Evolutionary conservation across 129 eudicot species (phyloP).

Genomic region (Centrapalus pauciflorus): DNA sequence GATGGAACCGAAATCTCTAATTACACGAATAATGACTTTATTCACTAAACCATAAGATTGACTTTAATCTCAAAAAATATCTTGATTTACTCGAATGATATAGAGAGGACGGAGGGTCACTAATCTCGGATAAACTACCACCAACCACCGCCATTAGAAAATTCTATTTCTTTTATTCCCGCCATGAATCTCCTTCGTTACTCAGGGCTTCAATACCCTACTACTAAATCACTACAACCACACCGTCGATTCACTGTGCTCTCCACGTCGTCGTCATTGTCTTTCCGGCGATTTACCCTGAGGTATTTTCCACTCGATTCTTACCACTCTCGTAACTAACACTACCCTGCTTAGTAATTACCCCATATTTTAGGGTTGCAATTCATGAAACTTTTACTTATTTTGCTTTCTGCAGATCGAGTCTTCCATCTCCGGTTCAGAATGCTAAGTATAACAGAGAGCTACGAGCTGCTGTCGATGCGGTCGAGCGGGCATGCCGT

Average conservation of each 20-base stretch:
- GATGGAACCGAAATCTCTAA: too few species aligned
- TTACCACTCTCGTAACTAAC: neutral
- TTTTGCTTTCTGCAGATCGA: slow-evolving; percentile 43
- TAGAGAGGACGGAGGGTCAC: slow-evolving; percentile 7
- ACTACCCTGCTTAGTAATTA: neutral
- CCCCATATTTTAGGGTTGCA: slow-evolving; percentile 22
- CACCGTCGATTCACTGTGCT: slow-evolving; percentile 9
- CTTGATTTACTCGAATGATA: neutral
- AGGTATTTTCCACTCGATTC: slow-evolving; percentile 30
- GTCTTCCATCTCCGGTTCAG: slow-evolving; percentile 52
- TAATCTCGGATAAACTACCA: slow-evolving; percentile 12
- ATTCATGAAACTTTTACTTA: neutral
- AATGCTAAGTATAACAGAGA: slow-evolving; percentile 66
- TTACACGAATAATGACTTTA: too few species aligned
- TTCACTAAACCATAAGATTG: too few species aligned
- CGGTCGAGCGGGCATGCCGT: slow-evolving; percentile 75
- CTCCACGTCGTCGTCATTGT: slow-evolving; percentile 20
- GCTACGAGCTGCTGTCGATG: slow-evolving; percentile 75
- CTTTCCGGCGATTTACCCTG: slow-evolving; percentile 33
- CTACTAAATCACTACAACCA: slow-evolving; percentile 19
- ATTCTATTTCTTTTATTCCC: slow-evolving; percentile 24
- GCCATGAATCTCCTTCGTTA: slow-evolving; percentile 52
- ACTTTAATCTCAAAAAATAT: too few species aligned
- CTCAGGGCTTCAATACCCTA: slow-evolving; percentile 32
- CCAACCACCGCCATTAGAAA: slow-evolving; percentile 3